Evolutionary conservation across 768 basidiomycete genomes (phyloP).

Genomic region (Basidioascus undulatus): DNA sequence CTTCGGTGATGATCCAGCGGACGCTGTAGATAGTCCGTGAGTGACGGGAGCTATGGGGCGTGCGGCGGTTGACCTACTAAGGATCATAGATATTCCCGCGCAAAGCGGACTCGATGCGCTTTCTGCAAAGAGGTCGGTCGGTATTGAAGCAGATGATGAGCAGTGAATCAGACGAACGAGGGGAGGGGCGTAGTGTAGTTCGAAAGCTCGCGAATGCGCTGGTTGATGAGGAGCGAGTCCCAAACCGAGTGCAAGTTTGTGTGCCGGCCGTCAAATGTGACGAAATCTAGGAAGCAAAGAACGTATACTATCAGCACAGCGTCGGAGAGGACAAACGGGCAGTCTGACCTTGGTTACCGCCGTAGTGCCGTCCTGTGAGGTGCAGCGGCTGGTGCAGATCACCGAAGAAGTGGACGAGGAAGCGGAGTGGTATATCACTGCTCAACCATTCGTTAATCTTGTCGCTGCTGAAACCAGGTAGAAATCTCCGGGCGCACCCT

Average conservation of each 20-base stretch:
- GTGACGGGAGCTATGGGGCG: no score
- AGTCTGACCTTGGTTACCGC: constrained; percentile 43
- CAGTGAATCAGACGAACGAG: constrained; percentile 18
- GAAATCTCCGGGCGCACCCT: constrained; percentile 7
- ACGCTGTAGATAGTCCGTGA: no score
- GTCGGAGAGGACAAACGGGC: constrained; percentile 8
- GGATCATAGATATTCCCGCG: constrained; percentile 36
- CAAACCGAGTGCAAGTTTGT: constrained; percentile 65
- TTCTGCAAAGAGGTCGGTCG: constrained; percentile 9
- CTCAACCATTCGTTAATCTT: no score
- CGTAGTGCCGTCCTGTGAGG: constrained; percentile 61
- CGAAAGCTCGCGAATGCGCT: constrained; percentile 47
- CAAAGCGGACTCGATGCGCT: constrained; percentile 38
- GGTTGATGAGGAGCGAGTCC: constrained; percentile 62
- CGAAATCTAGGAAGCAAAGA: not conserved
- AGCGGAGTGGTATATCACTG: constrained; percentile 64
- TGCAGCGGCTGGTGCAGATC: constrained; percentile 90
- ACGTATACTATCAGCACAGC: not conserved
- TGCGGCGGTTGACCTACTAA: no score
- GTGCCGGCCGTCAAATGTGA: not conserved
- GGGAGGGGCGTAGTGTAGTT: constrained; percentile 64
- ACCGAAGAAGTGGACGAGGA: constrained; percentile 70
- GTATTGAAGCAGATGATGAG: not conserved
- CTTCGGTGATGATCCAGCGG: constrained; percentile 68
- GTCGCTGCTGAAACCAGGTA: no score